Base-by-base conservation (phyloP, 805 yeast genomes). In the Ogataea wickerhamii region DNA sequence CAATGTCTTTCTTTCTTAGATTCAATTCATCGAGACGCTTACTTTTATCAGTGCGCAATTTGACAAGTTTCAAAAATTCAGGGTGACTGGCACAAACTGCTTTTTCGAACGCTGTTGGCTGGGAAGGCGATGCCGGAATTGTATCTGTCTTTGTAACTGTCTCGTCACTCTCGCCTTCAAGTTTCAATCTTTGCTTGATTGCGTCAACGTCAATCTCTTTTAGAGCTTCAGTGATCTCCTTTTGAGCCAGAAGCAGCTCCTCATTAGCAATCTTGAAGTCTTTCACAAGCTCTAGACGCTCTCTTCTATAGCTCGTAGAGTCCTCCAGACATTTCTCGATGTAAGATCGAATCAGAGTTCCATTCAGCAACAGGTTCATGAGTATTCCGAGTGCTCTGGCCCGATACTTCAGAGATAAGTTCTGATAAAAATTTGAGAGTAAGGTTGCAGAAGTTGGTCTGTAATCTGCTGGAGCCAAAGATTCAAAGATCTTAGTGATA, bases 281-380 rank as follows among this genome's bases (percentile, higher is more conserved):
- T 45, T 82, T 73, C 23, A 78, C 70, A 25, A 69, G 64, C 36
- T 86, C 94, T 26, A 82, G 63, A 44, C 87, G 70, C 37, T 76
- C 80, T 44, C 88, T 71, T 50, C 94, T 73, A 20, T 82, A 55
- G 18, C 64, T 63, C 0, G 85, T 70, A 1, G 82, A 68, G 22
- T 74, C 76, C 18, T 82, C 93, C 59, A 82, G 67, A 43, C 84
- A 76, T 41, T 71, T 67, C 39, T 87, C 96, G 43, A 87, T 74
- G 51, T 76, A 71, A 4, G 64, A 62, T 49, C 95, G 70, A 19
- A 87, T 76, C 1, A 71, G 53, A 2, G 71, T 61, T 4, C 89
- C 77, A 30, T 74, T 74, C 18, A 76, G 69, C 17, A 86, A 61
- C 8, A 89, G 58, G 20, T 80, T 77, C 45, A 80, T 76, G 21